Base-by-base conservation (phyloP, 2,329 filamentous ascomycete species). In the Bipolaris zeicola region DNA sequence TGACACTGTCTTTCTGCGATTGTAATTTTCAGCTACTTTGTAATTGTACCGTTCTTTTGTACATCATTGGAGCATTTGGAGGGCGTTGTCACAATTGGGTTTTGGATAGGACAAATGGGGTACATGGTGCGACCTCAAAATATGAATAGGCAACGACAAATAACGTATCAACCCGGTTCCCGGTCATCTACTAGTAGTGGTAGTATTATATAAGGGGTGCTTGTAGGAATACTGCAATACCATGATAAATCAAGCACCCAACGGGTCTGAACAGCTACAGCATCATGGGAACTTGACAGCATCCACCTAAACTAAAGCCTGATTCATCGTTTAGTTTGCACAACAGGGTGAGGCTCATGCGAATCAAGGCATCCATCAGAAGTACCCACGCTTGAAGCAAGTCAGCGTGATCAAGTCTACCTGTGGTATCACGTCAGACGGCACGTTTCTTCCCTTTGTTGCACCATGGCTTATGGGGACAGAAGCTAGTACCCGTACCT, bases 401-500 rank as follows among this genome's bases (percentile, higher is more conserved):
- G 26, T 48, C 31, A 52, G 16, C 52, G 36, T 43, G 43, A 37
- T 43, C 37, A 37, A 52, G 31, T 26, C 18, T 31, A 10, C 10
- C 42, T 48, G 46, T 38, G 44, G 53, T 48, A 37, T 28, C 22
- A 45, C 53, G 36, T 56, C 37, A 22, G 43, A 37, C 43, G 36
- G 31, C 49, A 47, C 43, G n/a, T 48, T 48, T 48, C 20, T 26
- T 24, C 11, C 20, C 34, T 48, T 28, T 38, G 34, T 38, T 31
- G 18, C 34, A 38, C 34, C 34, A 48, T 38, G 34, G 45, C 33
- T 47, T n/a, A 47, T 28, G 7, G 45, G 22, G 45, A 46, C 34
- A 38, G n/a, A 26, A 6, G 36, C 34, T 38, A 46, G 39, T 42
- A 52, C 43, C 48, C 49, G 53, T 52, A 56, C 53, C 49, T 56